Base-by-base conservation (phyloP, 345 rosid species). In the Crucihimalaya himalaica region DNA sequence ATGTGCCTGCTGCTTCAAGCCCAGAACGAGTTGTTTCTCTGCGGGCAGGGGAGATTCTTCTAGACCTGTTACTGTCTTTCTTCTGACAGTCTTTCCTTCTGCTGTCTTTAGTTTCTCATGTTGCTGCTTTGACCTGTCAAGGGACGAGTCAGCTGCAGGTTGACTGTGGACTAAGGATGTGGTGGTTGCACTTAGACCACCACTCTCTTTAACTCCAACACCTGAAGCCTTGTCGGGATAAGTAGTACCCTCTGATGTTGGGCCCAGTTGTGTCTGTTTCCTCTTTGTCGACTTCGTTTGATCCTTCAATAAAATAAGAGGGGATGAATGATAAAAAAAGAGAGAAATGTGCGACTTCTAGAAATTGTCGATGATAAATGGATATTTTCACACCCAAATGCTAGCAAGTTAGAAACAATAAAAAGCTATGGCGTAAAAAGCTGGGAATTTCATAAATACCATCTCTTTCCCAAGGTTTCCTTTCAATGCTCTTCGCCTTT, bases 81-180 rank as follows among this genome's bases (percentile, higher is more conserved):
- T 83, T 80, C 84, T 89, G 8, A 51, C 77, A 80, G 69, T 25
- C 81, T 86, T 91, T 11, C 72, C 58, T 18, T 86, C 90, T 3
- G 82, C 87, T 57, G 62, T 87, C 77, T 83, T 87, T 72, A 71
- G 64, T 77, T 85, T 86, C 52, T 84, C 94, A 45, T 78, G 85
- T 71, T 89, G 56, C 63, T 68, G 64, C 55, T 68, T 90, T 32
- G 48, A 51, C 81, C 70, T 80, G 39, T 89, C 97, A 55, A 54
- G 10, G 45, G 73, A 76, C 6, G 82, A 68, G 23, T 79, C 80
- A 13, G 68, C 78, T 14, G 48, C 55, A 46, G 84, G 68, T 37
- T 86, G 87, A 61, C 82, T 78, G 7, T 84, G 81, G 42, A 53
- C 62, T 77, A 76, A 65, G 20, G 77, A 79, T 39, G 82, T 68